Base-by-base conservation (phyloP, 2,329 filamentous ascomycete genomes). In the Gaeumannomyces tritici region DNA sequence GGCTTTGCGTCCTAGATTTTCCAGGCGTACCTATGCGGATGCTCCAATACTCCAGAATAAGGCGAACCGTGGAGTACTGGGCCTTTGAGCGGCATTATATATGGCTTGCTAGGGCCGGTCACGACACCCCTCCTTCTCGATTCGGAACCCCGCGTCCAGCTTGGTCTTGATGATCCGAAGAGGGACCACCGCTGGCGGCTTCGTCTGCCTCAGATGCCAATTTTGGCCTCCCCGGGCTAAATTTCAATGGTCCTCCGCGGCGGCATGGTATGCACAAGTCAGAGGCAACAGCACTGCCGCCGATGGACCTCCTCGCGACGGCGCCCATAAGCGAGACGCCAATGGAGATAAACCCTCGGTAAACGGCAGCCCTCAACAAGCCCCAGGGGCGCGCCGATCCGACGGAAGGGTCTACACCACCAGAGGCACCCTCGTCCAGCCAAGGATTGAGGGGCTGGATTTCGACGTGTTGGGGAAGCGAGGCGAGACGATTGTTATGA, bases 401-500 rank as follows among this genome's bases (percentile, higher is more conserved):
- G 55, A n/a, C 3, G n/a, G 18, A n/a, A 35, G 15, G 27, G 61
- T 47, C 4, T 69, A 66, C 62, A 51, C 29, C 12, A 64, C 62
- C 29, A 65, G 63, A 27, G 65, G 64, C n/a, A 64, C 65, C 21
- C 31, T 63, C 21, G 24, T 68, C 18, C 11, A 64, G 15, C 55
- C 65, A 21, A 62, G 64, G 13, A 58, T 63, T 47, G 64, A 66
- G 60, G 62, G 62, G 18, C 66, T 79, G 8, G 67, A 64, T 4
- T 63, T 72, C 18, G 66, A 69, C 31, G 73, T 76, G 61, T 65
- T 79, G 15, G 77, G 77, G 3, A 70, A 72, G 63, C 72, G 73
- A 2, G 76, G 77, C 15, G 73, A 77, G 21, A 79, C 79, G 28
- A 77, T 85, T 57, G 73, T 85, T 47, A 72, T 84, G 71, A 74